phyloP scores from a whole-genome alignment of 352 stramenopile genomes.

The Discostella stelligera region DNA sequence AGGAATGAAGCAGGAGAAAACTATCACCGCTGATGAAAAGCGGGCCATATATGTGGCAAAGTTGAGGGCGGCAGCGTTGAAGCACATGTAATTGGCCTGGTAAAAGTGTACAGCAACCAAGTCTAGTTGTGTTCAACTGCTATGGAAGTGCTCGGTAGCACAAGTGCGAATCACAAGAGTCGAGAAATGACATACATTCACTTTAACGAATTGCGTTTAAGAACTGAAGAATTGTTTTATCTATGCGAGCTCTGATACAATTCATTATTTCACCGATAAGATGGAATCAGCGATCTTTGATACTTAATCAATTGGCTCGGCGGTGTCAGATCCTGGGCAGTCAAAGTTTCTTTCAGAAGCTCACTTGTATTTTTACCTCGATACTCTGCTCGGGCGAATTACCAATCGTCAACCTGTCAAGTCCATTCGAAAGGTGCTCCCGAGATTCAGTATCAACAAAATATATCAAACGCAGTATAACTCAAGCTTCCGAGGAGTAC shows the following conservation, averaged over 20 bases:
- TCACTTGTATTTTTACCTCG: too few species aligned
- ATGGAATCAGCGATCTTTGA: too few species aligned
- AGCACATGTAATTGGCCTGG: conserved; percentile 13
- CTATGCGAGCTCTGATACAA: not conserved
- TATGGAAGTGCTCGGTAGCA: not conserved
- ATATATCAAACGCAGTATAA: too few species aligned
- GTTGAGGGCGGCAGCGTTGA: conserved; percentile 11
- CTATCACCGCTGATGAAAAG: not conserved
- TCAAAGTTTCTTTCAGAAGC: too few species aligned
- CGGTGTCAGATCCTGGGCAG: too few species aligned
- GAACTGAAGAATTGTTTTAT: not conserved
- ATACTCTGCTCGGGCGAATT: too few species aligned
- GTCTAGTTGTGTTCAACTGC: not conserved
- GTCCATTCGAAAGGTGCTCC: too few species aligned
- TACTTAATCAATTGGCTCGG: too few species aligned
- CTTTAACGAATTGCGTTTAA: not conserved
- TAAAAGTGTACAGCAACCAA: not conserved
- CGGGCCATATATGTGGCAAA: conserved; percentile 11
- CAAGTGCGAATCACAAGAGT: not conserved
- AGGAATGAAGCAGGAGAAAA: not conserved
- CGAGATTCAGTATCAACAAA: too few species aligned
- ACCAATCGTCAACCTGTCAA: too few species aligned
- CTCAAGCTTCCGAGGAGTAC: too few species aligned
- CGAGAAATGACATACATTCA: not conserved
- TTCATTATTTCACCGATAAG: too few species aligned